Conservation (phyloP, 441 rosid species). For the Pelargonium citronellum region DNA sequence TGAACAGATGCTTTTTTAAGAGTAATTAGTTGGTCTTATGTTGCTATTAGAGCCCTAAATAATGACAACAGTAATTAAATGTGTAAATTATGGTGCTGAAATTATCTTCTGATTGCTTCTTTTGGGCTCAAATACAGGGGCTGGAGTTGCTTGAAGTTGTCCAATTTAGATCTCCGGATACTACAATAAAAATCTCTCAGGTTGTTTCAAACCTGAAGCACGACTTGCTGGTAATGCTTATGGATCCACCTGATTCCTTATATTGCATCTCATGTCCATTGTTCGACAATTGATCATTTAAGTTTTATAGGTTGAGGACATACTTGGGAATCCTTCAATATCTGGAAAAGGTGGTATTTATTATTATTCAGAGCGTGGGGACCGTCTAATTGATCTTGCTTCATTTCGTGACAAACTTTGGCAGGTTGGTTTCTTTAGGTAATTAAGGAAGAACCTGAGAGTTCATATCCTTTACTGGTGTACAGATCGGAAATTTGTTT, state of each 20-base stretch:
- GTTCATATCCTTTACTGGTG: slow-evolving; percentile 17
- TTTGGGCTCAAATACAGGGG: slow-evolving; percentile 45
- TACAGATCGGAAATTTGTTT: slow-evolving; percentile 11
- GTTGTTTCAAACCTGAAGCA: slow-evolving; percentile 56
- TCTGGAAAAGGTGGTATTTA: slow-evolving; percentile 77
- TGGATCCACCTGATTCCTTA: not conserved
- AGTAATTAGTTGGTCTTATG: not conserved
- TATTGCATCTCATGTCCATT: not conserved
- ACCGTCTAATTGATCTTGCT: slow-evolving; percentile 81
- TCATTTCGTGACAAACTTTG: slow-evolving; percentile 75
- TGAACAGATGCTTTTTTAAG: not conserved
- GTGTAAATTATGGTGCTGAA: slow-evolving; percentile 14
- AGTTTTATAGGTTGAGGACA: slow-evolving; percentile 63
- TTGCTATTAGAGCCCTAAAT: not conserved
- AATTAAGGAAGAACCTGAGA: not conserved
- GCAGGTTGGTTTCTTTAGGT: slow-evolving; percentile 53
- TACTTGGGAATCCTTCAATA: slow-evolving; percentile 62
- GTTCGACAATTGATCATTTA: slow-evolving; percentile 14
- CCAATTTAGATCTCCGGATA: slow-evolving; percentile 87
- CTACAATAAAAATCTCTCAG: slow-evolving; percentile 64
- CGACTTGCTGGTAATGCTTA: slow-evolving; percentile 57
- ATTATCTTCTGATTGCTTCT: slow-evolving; percentile 18
- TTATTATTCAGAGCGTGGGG: slow-evolving; percentile 90
- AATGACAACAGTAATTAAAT: not conserved
- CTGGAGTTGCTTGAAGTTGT: slow-evolving; percentile 80